A percentile compares a stretch with the other conserved stretches of the same genome.
These are phyloP conservation scores for Zymoseptoria brevis DNA, from an alignment of 2,329 filamentous ascomycete genomes.

Conservation along the genomic window DNA sequence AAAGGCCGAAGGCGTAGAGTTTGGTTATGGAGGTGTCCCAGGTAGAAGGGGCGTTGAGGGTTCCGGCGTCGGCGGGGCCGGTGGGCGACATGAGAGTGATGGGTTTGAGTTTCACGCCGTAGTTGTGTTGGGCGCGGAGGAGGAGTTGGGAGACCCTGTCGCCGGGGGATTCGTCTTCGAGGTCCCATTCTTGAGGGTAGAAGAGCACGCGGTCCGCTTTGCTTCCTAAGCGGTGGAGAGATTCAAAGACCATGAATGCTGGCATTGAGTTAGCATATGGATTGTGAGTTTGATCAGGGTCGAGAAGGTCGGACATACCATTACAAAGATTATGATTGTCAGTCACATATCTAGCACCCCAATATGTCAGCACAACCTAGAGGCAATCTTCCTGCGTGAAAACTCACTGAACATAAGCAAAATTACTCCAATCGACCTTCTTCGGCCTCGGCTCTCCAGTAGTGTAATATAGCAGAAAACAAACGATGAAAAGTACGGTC, in stretches of 20 bases:
- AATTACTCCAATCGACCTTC: slow-evolving; percentile 15
- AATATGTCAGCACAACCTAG: background rate
- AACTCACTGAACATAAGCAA: slow-evolving; percentile 19
- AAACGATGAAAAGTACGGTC: slow-evolving; percentile 13
- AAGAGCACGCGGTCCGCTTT: slow-evolving; percentile 41
- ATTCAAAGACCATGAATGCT: slow-evolving; percentile 36
- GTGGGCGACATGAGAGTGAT: slow-evolving; percentile 34
- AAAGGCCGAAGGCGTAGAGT: slow-evolving; percentile 60
- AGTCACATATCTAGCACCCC: slow-evolving; percentile 15
- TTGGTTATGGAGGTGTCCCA: slow-evolving; percentile 59
- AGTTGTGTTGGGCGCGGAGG: slow-evolving; percentile 37
- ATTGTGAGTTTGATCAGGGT: background rate
- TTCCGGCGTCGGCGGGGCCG: slow-evolving; percentile 20
- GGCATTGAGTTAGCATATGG: background rate
- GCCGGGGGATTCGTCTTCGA: slow-evolving; percentile 30
- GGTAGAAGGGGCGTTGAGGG: slow-evolving; percentile 27
- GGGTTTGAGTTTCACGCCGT: slow-evolving; percentile 44
- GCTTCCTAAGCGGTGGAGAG: slow-evolving; percentile 35
- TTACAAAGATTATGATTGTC: slow-evolving; percentile 20
- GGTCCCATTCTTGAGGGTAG: slow-evolving; percentile 35
- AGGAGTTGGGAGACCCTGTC: slow-evolving; percentile 24
- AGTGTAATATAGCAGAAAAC: slow-evolving; percentile 11
- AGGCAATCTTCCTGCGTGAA: background rate
- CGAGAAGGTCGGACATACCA: background rate
- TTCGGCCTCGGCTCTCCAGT: slow-evolving; percentile 2